Conservation (phyloP, 768 basidiomycete genomes). For the Leucocoprinus sp. region DNA sequence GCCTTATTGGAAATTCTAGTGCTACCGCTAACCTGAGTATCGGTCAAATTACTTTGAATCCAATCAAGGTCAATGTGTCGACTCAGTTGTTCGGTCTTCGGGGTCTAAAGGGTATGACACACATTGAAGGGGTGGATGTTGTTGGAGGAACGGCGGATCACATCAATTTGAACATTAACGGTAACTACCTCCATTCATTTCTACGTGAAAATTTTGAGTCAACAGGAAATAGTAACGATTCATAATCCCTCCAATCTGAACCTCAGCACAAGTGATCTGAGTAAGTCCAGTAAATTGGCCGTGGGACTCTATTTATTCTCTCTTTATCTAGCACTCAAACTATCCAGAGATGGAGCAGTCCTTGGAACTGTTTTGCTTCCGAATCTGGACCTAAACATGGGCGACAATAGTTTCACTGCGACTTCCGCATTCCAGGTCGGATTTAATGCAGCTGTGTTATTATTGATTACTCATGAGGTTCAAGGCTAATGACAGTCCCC, state of each 20-base stretch:
- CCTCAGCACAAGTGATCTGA: constrained; percentile 52
- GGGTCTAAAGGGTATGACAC: constrained; percentile 48
- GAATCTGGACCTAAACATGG: constrained; percentile 48
- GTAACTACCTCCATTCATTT: constrained; percentile 22
- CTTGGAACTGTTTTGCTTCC: constrained; percentile 59
- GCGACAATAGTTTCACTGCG: constrained; percentile 48
- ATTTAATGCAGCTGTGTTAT: constrained; percentile 12
- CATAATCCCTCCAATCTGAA: constrained; percentile 63
- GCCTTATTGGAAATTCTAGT: constrained; percentile 49
- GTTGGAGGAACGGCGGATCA: constrained; percentile 52
- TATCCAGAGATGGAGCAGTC: constrained; percentile 39
- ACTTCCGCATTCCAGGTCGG: constrained; percentile 43
- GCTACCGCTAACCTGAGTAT: constrained; percentile 55
- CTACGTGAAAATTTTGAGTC: neutral
- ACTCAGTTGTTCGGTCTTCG: constrained; percentile 51
- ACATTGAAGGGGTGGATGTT: constrained; percentile 56
- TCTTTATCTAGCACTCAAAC: constrained; percentile 41
- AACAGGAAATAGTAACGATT: constrained; percentile 40
- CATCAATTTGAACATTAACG: constrained; percentile 51
- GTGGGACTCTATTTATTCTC: neutral
- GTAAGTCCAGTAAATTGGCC: constrained; percentile 28
- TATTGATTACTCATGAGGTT: constrained; percentile 6
- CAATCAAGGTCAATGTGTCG: constrained; percentile 65
- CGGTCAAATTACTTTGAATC: constrained; percentile 59
- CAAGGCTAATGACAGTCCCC: constrained; percentile 51